These are phyloP conservation scores for Marasmius sp. DNA, from an alignment of 1,284 basidiomycete genomes.

Conservation along the genomic window DNA sequence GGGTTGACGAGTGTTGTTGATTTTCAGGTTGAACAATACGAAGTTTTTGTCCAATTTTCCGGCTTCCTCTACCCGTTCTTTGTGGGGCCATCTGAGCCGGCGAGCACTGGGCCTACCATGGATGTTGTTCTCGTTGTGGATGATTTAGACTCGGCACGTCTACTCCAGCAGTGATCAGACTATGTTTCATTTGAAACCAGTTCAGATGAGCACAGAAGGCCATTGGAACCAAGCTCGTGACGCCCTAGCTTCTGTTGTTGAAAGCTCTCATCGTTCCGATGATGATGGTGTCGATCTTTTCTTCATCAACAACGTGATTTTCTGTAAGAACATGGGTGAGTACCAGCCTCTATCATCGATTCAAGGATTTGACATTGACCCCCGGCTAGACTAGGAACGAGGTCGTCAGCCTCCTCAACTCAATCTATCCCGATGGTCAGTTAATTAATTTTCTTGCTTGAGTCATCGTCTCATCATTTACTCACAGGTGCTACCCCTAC, in stretches of 20 bases:
- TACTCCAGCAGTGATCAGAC: neutral
- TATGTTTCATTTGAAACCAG: neutral
- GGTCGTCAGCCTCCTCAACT: conserved; percentile 27
- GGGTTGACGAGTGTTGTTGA: neutral
- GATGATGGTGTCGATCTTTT: conserved; percentile 43
- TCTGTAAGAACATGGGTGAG: conserved; percentile 33
- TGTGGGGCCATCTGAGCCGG: conserved; percentile 11
- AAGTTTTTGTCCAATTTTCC: conserved; percentile 18
- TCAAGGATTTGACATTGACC: neutral
- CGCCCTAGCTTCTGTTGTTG: conserved; percentile 42
- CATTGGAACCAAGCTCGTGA: conserved; percentile 23
- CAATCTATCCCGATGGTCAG: conserved; percentile 29
- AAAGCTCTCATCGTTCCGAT: conserved; percentile 37
- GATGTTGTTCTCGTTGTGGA: conserved; percentile 43
- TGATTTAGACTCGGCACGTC: conserved; percentile 42
- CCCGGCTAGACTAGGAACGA: conserved; percentile 11
- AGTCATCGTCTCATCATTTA: neutral
- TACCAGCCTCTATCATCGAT: neutral
- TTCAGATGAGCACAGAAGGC: conserved; percentile 19
- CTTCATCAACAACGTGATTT: conserved; percentile 40
- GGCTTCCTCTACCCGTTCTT: neutral
- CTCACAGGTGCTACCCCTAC: conserved; percentile 41
- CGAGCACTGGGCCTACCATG: conserved; percentile 15
- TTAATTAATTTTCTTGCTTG: neutral
- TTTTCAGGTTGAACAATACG: conserved; percentile 20